Percentiles rank a stretch among this genome's conserved stretches.
These are phyloP conservation scores for Emmonsia crescens DNA, from an alignment of 2,329 filamentous ascomycete genomes.

Conservation along the genomic window DNA sequence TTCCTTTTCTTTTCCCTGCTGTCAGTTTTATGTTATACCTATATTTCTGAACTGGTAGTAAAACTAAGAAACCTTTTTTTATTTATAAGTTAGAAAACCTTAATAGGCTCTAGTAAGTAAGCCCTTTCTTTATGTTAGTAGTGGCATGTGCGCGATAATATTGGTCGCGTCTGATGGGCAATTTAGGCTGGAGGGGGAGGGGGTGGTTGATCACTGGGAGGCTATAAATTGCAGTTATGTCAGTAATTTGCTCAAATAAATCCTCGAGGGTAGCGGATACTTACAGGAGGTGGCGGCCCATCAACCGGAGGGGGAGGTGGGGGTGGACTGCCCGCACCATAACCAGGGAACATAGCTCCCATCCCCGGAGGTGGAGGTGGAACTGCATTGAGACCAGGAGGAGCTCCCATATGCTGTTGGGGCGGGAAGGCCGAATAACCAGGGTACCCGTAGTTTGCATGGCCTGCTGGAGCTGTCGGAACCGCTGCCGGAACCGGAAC, in stretches of 20 bases:
- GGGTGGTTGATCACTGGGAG: constrained; percentile 48
- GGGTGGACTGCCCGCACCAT: constrained; percentile 21
- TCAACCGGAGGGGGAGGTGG: constrained; percentile 34
- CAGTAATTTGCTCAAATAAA: background rate
- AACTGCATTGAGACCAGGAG: constrained; percentile 46
- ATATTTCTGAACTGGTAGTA: background rate
- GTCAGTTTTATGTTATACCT: background rate
- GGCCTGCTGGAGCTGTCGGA: constrained; percentile 27
- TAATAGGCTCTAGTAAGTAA: background rate
- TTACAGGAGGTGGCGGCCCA: constrained; percentile 32
- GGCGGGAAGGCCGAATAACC: constrained; percentile 39
- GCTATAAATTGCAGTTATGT: constrained; percentile 21
- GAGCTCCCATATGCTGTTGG: constrained; percentile 39
- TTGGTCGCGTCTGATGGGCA: background rate
- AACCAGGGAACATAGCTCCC: constrained; percentile 29
- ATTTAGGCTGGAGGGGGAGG: constrained; percentile 45
- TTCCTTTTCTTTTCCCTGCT: background rate
- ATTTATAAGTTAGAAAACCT: background rate
- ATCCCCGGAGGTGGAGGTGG: constrained; percentile 47
- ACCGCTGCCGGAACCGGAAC: constrained; percentile 7
- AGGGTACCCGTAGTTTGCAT: constrained; percentile 47
- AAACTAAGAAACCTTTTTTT: background rate
- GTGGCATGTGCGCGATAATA: background rate
- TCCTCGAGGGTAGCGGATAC: constrained; percentile 9
- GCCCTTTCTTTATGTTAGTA: background rate